Evolutionary conservation across 768 basidiomycete species (phyloP).

Genomic region (Polyporus arcularius): DNA sequence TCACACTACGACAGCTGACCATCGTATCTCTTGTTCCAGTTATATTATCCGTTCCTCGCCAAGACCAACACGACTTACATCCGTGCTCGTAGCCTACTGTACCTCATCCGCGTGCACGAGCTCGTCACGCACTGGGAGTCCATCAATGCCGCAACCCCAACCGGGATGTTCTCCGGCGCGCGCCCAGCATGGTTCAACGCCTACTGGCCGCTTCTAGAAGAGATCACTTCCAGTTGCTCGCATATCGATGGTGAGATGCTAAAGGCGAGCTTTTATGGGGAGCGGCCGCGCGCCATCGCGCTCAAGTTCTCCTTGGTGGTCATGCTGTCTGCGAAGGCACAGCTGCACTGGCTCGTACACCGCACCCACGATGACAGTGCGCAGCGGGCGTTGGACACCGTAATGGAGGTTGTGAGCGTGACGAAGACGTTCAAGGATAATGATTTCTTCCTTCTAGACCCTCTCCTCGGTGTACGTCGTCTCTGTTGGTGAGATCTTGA

Average conservation of each 20-base stretch:
- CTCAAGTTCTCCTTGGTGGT: conserved; percentile 28
- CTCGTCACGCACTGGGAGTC: conserved; percentile 10
- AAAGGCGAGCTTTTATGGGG: conserved; percentile 21
- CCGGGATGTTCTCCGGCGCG: conserved; percentile 9
- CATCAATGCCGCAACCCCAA: conserved; percentile 8
- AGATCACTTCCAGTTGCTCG: conserved; percentile 21
- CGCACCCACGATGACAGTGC: conserved; percentile 24
- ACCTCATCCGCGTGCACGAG: conserved; percentile 9
- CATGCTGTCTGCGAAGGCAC: conserved; percentile 24
- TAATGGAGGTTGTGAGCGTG: conserved; percentile 25
- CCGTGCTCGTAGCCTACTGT: conserved; percentile 19
- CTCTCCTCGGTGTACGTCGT: conserved; percentile 24
- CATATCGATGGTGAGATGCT: conserved; percentile 23
- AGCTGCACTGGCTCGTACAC: conserved; percentile 25
- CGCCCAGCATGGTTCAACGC: conserved; percentile 22
- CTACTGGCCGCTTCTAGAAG: conserved; percentile 28
- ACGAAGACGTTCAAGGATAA: conserved; percentile 26
- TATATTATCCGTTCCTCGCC: conserved; percentile 15
- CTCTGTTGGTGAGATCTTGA: neutral
- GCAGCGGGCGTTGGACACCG: conserved; percentile 22
- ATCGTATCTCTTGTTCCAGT: neutral
- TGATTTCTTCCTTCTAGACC: conserved; percentile 27
- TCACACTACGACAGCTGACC: neutral
- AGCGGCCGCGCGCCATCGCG: conserved; percentile 19
- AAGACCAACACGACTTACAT: conserved; percentile 22